Percentiles rank a stretch among this genome's conserved stretches.
Conservation (phyloP, 805 yeast species). For the Kodamaea kaohsiungensis region DNA sequence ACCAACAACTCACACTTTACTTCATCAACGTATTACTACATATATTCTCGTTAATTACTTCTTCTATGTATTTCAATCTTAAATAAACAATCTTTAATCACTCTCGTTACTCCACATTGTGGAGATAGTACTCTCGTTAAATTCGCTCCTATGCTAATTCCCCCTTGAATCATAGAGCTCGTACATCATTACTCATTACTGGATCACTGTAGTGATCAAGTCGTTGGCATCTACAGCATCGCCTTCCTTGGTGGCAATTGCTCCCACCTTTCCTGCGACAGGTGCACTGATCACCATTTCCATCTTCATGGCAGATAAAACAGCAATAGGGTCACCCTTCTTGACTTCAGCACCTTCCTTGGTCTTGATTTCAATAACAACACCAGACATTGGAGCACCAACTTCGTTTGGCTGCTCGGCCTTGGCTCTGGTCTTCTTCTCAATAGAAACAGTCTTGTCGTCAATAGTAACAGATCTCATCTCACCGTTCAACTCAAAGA, state of each 20-base stretch:
- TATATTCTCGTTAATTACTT: background rate
- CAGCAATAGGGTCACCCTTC: constrained; percentile 95
- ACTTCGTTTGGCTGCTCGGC: constrained; percentile 92
- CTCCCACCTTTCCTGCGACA: constrained; percentile 78
- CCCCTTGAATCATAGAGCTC: background rate
- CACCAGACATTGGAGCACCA: constrained; percentile 99
- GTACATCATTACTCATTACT: constrained; percentile 6
- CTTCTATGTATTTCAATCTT: background rate
- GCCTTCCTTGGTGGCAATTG: constrained; percentile 78
- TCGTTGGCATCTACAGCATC: constrained; percentile 96
- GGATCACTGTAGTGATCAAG: constrained; percentile 48
- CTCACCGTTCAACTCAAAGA: constrained; percentile 98
- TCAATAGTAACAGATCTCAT: constrained; percentile 91
- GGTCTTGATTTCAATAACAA: constrained; percentile 90
- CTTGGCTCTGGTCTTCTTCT: constrained; percentile 83
- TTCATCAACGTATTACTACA: background rate
- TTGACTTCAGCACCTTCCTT: constrained; percentile 85
- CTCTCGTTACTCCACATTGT: background rate
- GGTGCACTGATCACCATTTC: constrained; percentile 98
- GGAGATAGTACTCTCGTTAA: background rate
- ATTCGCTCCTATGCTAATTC: background rate
- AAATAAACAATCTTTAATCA: background rate
- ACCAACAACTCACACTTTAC: background rate
- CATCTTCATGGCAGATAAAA: constrained; percentile 98
- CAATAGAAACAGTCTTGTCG: constrained; percentile 85